Evolutionary conservation across 768 basidiomycete genomes (phyloP).

Genomic region (Panus rudis): DNA sequence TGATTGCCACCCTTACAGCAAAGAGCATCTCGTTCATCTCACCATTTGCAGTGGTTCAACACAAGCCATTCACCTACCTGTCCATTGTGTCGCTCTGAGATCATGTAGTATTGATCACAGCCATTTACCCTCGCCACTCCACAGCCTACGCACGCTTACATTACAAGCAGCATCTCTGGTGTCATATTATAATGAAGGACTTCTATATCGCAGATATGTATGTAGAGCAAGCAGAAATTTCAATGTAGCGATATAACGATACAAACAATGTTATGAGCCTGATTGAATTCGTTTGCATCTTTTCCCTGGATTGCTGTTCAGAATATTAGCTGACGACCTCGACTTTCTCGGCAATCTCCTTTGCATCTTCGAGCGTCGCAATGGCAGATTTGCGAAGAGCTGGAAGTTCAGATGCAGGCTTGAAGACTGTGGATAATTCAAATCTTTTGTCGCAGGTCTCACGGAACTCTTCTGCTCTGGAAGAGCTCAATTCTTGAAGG

Average conservation of each 20-base stretch:
- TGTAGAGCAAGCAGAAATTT: too few species aligned
- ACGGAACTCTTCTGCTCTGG: conserved; percentile 56
- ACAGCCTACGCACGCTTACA: too few species aligned
- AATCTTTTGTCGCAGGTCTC: conserved; percentile 46
- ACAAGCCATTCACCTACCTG: conserved; percentile 86
- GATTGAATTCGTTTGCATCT: too few species aligned
- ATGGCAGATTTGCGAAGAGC: conserved; percentile 24
- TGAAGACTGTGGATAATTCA: conserved; percentile 62
- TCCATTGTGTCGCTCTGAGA: conserved; percentile 84
- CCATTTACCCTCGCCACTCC: too few species aligned
- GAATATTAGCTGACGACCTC: neutral
- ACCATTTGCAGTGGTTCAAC: conserved; percentile 68
- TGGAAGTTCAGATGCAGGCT: conserved; percentile 42
- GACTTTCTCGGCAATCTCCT: neutral
- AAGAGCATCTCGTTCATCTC: neutral
- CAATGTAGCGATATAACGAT: too few species aligned
- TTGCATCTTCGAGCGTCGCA: conserved; percentile 2
- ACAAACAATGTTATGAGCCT: too few species aligned
- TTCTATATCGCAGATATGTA: too few species aligned
- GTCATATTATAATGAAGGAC: too few species aligned
- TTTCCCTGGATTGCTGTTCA: too few species aligned
- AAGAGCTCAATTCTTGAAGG: conserved; percentile 42
- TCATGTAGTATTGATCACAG: conserved; percentile 53
- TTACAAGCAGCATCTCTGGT: too few species aligned
- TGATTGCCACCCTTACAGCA: neutral